Conservation (phyloP, 73 alveolate species). For the Tetrahymena borealis region DNA sequence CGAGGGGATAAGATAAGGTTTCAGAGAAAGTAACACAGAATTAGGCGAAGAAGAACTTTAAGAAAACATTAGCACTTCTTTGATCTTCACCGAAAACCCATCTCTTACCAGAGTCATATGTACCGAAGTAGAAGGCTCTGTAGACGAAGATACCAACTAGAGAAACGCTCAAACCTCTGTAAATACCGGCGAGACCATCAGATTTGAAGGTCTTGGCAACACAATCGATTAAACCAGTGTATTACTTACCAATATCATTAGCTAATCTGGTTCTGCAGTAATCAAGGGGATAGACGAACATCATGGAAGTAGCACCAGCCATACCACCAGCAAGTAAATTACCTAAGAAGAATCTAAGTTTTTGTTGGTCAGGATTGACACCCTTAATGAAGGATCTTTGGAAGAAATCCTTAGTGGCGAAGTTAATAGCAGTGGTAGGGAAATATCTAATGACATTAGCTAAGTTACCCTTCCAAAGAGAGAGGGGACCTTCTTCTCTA, state of each 20-base stretch:
- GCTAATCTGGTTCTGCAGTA: conserved; percentile 63
- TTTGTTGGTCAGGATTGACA: neutral
- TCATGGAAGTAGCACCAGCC: conserved; percentile 62
- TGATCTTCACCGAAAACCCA: neutral
- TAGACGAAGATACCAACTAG: conserved; percentile 77
- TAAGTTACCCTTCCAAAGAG: conserved; percentile 65
- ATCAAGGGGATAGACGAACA: conserved; percentile 64
- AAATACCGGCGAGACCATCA: conserved; percentile 84
- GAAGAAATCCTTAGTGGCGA: conserved; percentile 56
- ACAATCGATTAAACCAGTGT: conserved; percentile 54
- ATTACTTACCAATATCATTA: conserved; percentile 52
- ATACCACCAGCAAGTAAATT: conserved; percentile 61
- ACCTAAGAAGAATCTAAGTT: conserved; percentile 14
- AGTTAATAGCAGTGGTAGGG: conserved; percentile 70
- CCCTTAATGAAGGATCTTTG: conserved; percentile 14
- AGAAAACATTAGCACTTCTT: conserved; percentile 31
- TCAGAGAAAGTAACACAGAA: conserved; percentile 71
- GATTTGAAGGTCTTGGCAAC: conserved; percentile 48
- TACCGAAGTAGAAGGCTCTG: conserved; percentile 91
- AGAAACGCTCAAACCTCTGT: conserved; percentile 86
- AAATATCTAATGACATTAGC: conserved; percentile 59
- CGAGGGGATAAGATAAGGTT: conserved; percentile 84
- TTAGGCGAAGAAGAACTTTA: conserved; percentile 74
- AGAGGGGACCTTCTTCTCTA: conserved; percentile 59
- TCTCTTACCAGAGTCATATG: conserved; percentile 76